Conservation (phyloP, 495 filamentous ascomycete species). For the Cenococcum geophilum region DNA sequence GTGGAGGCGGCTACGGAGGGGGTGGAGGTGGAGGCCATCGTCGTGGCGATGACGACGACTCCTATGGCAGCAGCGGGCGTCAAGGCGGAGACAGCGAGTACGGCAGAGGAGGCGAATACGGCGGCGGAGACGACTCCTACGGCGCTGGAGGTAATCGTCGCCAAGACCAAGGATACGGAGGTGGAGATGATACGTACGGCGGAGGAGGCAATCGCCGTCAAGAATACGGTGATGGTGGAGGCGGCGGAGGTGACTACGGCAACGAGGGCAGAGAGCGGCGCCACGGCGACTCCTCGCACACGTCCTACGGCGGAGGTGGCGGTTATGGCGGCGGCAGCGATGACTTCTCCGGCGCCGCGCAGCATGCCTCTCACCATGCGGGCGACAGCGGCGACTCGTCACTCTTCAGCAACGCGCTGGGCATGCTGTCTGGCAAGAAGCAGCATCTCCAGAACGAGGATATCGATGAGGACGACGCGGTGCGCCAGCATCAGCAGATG, state of each 20-base stretch:
- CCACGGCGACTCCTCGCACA: slow-evolving; percentile 30
- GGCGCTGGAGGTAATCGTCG: slow-evolving; percentile 8
- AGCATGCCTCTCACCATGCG: slow-evolving; percentile 47
- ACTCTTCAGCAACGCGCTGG: slow-evolving; percentile 48
- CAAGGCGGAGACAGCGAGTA: slow-evolving; percentile 6
- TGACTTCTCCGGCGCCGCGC: slow-evolving; percentile 45
- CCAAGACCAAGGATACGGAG: slow-evolving; percentile 6
- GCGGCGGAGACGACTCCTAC: slow-evolving; percentile 14
- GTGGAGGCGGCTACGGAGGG: slow-evolving; percentile 2
- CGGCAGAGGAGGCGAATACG: slow-evolving; percentile 3
- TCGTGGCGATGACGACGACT: slow-evolving; percentile 14
- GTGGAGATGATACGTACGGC: slow-evolving; percentile 7
- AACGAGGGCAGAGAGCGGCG: not conserved
- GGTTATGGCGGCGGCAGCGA: slow-evolving; percentile 36
- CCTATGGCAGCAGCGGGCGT: slow-evolving; percentile 16
- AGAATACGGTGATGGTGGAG: slow-evolving; percentile 11
- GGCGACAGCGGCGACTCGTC: slow-evolving; percentile 43
- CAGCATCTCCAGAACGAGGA: slow-evolving; percentile 43
- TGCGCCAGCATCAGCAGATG: slow-evolving; percentile 51
- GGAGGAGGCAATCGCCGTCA: slow-evolving; percentile 14
- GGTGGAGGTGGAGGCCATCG: slow-evolving; percentile 10
- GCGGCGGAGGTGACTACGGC: slow-evolving; percentile 8
- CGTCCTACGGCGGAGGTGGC: slow-evolving; percentile 35
- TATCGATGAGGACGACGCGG: slow-evolving; percentile 52
- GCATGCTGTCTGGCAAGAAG: slow-evolving; percentile 43